These are phyloP conservation scores for Nothophoma quercina DNA, from an alignment of 2,329 filamentous ascomycete genomes.

Conservation along the genomic window DNA sequence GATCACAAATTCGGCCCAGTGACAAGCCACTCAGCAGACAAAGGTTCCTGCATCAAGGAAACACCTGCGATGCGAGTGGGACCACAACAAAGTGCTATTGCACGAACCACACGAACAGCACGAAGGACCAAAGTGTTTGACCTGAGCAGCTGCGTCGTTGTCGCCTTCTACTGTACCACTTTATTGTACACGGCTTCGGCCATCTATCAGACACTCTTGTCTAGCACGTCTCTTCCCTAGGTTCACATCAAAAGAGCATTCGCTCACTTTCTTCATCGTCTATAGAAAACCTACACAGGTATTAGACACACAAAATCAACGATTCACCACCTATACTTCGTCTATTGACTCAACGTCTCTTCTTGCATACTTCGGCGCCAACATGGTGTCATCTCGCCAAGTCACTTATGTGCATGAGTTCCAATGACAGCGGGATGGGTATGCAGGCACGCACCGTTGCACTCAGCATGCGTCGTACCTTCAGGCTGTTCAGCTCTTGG, in stretches of 20 bases:
- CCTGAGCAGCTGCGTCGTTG: slow-evolving; percentile 1
- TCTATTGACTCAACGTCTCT: neutral
- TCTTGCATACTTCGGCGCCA: neutral
- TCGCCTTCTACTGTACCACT: neutral
- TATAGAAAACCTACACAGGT: slow-evolving; percentile 21
- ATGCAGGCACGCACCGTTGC: slow-evolving; percentile 4
- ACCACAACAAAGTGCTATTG: neutral
- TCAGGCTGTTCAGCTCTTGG: slow-evolving; percentile 12
- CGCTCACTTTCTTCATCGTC: neutral
- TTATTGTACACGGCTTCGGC: slow-evolving; percentile 8
- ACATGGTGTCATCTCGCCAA: neutral
- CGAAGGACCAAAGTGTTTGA: slow-evolving; percentile 16
- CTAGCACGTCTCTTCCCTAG: neutral
- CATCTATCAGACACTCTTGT: no score
- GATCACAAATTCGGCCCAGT: no score
- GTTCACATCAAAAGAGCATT: neutral
- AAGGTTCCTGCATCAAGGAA: no score
- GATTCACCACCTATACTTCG: neutral
- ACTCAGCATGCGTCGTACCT: neutral
- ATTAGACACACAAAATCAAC: slow-evolving; percentile 5
- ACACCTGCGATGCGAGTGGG: neutral
- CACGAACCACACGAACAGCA: neutral
- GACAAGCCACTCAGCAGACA: no score
- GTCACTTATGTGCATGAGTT: neutral
- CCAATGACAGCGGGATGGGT: neutral